Evolutionary conservation across 2,329 filamentous ascomycete genomes (phyloP), one percentile per base, ranked within the genome.

Genomic region (Aschersonia sp.): DNA sequence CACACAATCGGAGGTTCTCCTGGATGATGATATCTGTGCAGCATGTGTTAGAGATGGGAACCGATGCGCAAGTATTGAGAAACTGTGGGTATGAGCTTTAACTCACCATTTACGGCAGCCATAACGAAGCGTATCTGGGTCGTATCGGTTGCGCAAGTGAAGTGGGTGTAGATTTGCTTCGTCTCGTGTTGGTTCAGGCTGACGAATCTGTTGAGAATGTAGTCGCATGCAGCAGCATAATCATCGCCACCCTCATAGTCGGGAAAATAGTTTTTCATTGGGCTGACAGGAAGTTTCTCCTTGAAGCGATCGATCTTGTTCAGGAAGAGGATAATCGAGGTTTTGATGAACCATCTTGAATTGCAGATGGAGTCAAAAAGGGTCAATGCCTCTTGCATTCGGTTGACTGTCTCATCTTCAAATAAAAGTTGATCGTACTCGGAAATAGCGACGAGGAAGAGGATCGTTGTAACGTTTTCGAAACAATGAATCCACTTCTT

Each of bases 91-190:
- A 20, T 20, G 20, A 20, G 20, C 7, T 38, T 12, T 12, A 38
- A 65, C 82, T 61, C 77, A 95, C 89, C 89, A 71, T 98, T 98
- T 62, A 98, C 92, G 57, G 92, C 92, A 52, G 91, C 89, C 92
- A 98, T 98, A 70, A 98, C 92, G 75, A 98, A 97, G 63, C 92
- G 84, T 60, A 98, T 98, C 69, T 98, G 92, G 61, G 92, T 96
- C 32, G 92, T 98, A 65, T 98, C 92, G 45, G 92, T 98, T 52
- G 92, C 92, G 66, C 92, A 97, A 46, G 92, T 98, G 71, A 98
- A 98, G 70, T 97, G 92, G 51, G 92, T 98, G 76, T 98, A 98
- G 66, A 98, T 97, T 68, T 98, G 92, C 77, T 98, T 98, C 48
- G 89, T 95, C 74, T 97, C 92, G 66, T 96, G 91, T 70, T 97